Conservation (phyloP, 176 grass and related monocot genomes). For the Pontederia paniculata region DNA sequence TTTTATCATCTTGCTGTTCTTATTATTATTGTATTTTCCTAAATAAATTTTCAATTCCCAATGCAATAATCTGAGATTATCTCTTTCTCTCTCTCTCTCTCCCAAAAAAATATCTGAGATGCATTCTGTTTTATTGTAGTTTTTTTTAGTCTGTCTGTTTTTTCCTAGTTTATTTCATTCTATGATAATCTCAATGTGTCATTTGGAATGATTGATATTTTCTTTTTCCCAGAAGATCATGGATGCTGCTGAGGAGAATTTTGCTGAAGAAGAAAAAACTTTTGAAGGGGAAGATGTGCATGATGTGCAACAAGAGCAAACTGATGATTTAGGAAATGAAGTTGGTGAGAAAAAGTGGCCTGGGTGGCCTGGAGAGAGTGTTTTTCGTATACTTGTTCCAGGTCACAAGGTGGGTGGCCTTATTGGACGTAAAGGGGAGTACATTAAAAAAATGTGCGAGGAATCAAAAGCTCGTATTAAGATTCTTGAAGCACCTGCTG, state of each 20-base stretch:
- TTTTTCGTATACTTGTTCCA: slow-evolving; percentile 77
- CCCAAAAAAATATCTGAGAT: too few relatives aligned
- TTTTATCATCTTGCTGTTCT: too few relatives aligned
- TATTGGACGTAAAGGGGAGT: slow-evolving; percentile 90
- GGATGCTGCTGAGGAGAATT: slow-evolving; percentile 36
- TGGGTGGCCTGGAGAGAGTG: slow-evolving; percentile 83
- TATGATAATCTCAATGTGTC: too few relatives aligned
- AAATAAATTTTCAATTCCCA: too few relatives aligned
- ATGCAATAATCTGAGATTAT: too few relatives aligned
- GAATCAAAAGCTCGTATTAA: slow-evolving; percentile 88
- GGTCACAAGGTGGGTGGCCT: slow-evolving; percentile 62
- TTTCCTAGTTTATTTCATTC: too few relatives aligned
- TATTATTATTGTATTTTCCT: too few relatives aligned
- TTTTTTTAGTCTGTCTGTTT: too few relatives aligned
- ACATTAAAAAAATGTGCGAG: slow-evolving; percentile 88
- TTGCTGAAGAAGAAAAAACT: slow-evolving; percentile 19
- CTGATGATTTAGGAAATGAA: neutral
- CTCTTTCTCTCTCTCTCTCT: too few relatives aligned
- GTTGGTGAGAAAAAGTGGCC: slow-evolving; percentile 60
- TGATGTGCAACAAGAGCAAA: slow-evolving; percentile 14
- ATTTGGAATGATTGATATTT: too few relatives aligned
- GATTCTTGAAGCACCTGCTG: slow-evolving; percentile 80
- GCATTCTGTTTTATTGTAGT: too few relatives aligned
- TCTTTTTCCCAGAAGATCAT: slow-evolving; percentile 22
- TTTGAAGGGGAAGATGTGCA: slow-evolving; percentile 17